Evolutionary conservation across 2,329 filamentous ascomycete species (phyloP).

Genomic region (Phialophora chinensis): DNA sequence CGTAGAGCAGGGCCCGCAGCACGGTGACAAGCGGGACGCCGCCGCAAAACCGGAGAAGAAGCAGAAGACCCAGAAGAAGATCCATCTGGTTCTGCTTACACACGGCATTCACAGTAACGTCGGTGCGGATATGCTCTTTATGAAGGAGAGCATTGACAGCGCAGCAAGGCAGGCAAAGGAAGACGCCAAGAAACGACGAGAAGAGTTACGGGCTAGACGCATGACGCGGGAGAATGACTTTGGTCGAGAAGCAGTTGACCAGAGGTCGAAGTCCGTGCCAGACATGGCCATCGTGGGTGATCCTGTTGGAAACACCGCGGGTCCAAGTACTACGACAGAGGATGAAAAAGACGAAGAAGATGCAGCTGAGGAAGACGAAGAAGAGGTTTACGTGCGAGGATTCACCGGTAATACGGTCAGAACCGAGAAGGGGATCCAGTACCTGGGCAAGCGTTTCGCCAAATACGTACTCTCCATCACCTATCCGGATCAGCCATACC

Average conservation of each 20-base stretch:
- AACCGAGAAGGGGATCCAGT: slow-evolving; percentile 95
- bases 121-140: slow-evolving; percentile 91
- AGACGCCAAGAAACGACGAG: slow-evolving; percentile 68
- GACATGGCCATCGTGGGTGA: slow-evolving; percentile 34
- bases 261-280: slow-evolving; percentile 34
- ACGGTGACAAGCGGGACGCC: slow-evolving; percentile 32
- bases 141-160: slow-evolving; percentile 96
- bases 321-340: slow-evolving; percentile 52
- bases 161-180: slow-evolving; percentile 75
- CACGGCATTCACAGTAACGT: slow-evolving; percentile 96
- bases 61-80: slow-evolving; percentile 69
- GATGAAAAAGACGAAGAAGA: slow-evolving; percentile 46
- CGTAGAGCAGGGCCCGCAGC: slow-evolving; percentile 38
- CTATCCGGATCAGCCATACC: slow-evolving; percentile 89
- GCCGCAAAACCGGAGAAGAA: slow-evolving; percentile 38
- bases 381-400: slow-evolving; percentile 61
- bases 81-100: slow-evolving; percentile 90
- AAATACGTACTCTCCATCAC: slow-evolving; percentile 89
- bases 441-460: slow-evolving; percentile 90
- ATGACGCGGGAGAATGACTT: slow-evolving; percentile 39
- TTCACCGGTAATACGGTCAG: slow-evolving; percentile 66
- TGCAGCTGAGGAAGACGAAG: slow-evolving; percentile 60
- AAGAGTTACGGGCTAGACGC: slow-evolving; percentile 54
- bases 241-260: slow-evolving; percentile 31
- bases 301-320: slow-evolving; percentile 46